phyloP scores from a whole-genome alignment of 768 basidiomycete species.

The Termitomyces heimii region DNA sequence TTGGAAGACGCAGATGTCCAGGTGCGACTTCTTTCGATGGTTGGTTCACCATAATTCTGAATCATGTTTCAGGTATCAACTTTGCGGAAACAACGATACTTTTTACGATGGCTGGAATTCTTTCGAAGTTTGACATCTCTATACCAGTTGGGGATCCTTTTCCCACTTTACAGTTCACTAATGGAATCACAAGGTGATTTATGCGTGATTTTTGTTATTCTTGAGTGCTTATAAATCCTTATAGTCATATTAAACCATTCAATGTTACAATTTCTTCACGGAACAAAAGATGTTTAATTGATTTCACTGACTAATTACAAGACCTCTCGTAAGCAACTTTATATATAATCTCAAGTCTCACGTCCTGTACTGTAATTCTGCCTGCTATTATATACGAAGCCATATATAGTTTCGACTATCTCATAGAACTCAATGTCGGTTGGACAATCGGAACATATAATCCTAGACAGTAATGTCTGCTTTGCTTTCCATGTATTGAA shows the following conservation, averaged over 20 bases:
- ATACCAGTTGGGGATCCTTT: conserved; percentile 11
- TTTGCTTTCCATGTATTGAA: no score
- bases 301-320: not conserved
- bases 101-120: conserved; percentile 25
- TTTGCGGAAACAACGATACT: conserved; percentile 27
- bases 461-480: not conserved
- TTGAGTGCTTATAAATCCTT: not conserved
- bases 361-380: not conserved
- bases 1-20: conserved; percentile 27
- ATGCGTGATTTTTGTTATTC: not conserved
- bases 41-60: not conserved
- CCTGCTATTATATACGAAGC: no score
- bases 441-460: not conserved
- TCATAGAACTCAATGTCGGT: no score
- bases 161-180: conserved; percentile 21
- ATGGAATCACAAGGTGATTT: conserved; percentile 25
- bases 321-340: not conserved
- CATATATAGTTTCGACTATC: not conserved
- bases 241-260: conserved; percentile 19
- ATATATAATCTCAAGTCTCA: not conserved
- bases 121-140: conserved; percentile 21
- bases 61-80: conserved; percentile 16
- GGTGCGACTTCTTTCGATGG: conserved; percentile 13
- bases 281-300: not conserved
- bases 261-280: conserved; percentile 13